These are phyloP conservation scores for Monilinia vaccinii-corymbosi DNA, from an alignment of 2,329 filamentous ascomycete genomes.

Conservation along the genomic window DNA sequence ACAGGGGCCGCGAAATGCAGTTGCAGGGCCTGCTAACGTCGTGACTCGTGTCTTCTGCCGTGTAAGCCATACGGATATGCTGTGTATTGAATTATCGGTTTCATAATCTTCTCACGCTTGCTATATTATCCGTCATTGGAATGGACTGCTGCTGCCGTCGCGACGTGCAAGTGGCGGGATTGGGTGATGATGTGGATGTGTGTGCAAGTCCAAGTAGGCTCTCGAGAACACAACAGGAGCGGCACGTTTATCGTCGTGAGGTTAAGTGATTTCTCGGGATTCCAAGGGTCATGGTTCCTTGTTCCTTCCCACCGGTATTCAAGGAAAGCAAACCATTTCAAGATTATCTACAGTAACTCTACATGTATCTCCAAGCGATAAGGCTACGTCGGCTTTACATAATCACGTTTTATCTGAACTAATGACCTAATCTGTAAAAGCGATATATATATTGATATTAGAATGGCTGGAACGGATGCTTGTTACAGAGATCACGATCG, in stretches of 20 bases:
- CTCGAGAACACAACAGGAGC: background rate
- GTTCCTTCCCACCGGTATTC: conserved; percentile 2
- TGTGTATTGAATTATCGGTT: background rate
- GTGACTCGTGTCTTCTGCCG: conserved; percentile 4
- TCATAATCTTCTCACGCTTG: background rate
- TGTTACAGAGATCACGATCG: background rate
- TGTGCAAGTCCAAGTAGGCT: background rate
- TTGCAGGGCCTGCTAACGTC: background rate
- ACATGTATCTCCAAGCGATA: too few relatives aligned
- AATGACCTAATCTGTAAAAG: background rate
- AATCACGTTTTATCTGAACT: too few relatives aligned
- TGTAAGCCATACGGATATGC: background rate
- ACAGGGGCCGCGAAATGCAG: background rate
- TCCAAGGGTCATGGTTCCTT: background rate
- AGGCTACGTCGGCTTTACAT: too few relatives aligned
- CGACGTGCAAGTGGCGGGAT: background rate
- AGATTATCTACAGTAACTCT: background rate
- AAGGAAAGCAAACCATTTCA: conserved; percentile 3
- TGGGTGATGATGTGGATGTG: background rate
- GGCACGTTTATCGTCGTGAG: conserved; percentile 5
- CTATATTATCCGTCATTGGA: background rate
- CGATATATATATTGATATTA: conserved; percentile 1
- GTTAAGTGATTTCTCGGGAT: conserved; percentile 3
- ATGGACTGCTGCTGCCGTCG: background rate
- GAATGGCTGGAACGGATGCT: background rate